These are phyloP conservation scores for Linnemannia zychae DNA, from an alignment of 192 early-diverging fungal genomes.

Conservation along the genomic window DNA sequence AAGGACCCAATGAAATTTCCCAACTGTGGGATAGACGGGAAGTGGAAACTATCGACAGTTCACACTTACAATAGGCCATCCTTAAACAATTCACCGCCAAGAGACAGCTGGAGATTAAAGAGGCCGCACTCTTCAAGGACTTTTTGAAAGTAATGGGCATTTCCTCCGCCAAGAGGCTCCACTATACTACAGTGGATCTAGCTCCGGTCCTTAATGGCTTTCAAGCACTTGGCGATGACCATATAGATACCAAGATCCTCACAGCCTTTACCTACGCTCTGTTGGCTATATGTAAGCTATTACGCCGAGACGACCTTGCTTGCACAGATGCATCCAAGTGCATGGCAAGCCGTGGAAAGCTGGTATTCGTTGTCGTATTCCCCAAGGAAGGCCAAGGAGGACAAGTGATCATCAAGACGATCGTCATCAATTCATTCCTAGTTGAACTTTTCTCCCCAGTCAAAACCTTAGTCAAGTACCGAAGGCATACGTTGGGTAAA, in stretches of 20 bases:
- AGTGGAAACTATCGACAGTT: slow-evolving; percentile 18
- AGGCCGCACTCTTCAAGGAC: slow-evolving; percentile 12
- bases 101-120: neutral
- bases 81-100: neutral
- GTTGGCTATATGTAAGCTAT: neutral
- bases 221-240: neutral
- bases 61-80: slow-evolving; percentile 12
- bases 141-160: slow-evolving; percentile 5
- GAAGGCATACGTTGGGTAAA: neutral
- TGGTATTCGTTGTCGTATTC: slow-evolving; percentile 14
- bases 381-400: neutral
- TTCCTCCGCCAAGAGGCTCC: slow-evolving; percentile 10
- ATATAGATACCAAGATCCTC: neutral
- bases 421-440: neutral
- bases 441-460: slow-evolving; percentile 6
- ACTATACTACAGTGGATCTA: slow-evolving; percentile 17
- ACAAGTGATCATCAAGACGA: slow-evolving; percentile 6
- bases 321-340: neutral
- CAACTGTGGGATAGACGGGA: neutral
- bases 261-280: neutral
- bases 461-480: slow-evolving; percentile 8
- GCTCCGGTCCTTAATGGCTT: neutral
- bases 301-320: slow-evolving; percentile 22
- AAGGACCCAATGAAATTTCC: slow-evolving; percentile 24
- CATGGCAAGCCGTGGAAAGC: neutral